Evolutionary conservation across 1,284 basidiomycete genomes (phyloP), one percentile per base, ranked within the genome.

Genomic region (Trichosporon coremiiforme): DNA sequence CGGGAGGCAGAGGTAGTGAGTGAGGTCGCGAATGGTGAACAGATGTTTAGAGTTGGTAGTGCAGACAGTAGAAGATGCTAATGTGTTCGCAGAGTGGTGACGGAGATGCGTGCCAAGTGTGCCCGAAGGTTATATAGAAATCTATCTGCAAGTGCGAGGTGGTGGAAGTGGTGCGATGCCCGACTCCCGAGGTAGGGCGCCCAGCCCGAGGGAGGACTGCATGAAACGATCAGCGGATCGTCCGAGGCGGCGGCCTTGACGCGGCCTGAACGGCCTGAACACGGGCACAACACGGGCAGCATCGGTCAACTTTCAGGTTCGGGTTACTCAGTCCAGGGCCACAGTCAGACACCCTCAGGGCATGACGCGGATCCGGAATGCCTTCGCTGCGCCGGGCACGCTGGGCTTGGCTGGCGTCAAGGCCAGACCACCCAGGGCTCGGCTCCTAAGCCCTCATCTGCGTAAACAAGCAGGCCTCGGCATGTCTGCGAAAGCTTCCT

Each of bases 171-270:
- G 50, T 53, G 50, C 50, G 50, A 53, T 53, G 50, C 17, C 50
- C 50, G 50, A 53, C 41, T 45, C 41, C 41, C 41, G 41, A 45
- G 41, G 41, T n/a, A n/a, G 17, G 50, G 50, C 50, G 22, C 25
- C 20, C 17, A 20, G 50, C 50, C 50, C 50, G 22, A 53, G 50
- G 20, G 50, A 25, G 17, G n/a, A 10, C 20, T 53, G 50, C 50
- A 53, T 53, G 50, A 53, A 53, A 53, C 50, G 50, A 53, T 53
- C 50, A 53, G 50, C 50, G 50, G 50, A 53, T 53, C 50, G 50
- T 53, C 50, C 50, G 50, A 53, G 50, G 50, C 50, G 50, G 50
- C 36, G 36, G 36, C 36, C 36, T 38, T 13, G 13, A 13, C 9
- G 13, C 36, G 36, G 36, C 7, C 45, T 8, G 45, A 17, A 20